Conservation (phyloP, 805 yeast species). For the Yamadazyma insecticola region DNA sequence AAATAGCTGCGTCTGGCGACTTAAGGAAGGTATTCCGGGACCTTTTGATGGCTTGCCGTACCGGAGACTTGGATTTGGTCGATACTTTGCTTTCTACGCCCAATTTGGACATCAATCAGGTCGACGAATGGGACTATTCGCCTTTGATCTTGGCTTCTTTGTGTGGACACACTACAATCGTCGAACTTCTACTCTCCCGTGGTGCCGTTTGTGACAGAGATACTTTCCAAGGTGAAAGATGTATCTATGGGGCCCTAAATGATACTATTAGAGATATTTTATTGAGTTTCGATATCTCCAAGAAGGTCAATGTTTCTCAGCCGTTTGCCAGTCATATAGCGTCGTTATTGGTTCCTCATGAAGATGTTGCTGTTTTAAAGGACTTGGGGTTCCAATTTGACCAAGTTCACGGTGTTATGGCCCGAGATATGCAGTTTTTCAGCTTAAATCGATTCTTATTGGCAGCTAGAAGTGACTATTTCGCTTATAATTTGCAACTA, state of each 20-base stretch:
- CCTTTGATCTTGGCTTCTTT: conserved; percentile 70
- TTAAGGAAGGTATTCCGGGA: conserved; percentile 4
- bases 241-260: conserved; percentile 73
- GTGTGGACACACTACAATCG: conserved; percentile 70
- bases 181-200: conserved; percentile 49
- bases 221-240: conserved; percentile 73
- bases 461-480: conserved; percentile 32
- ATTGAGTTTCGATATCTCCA: conserved; percentile 59
- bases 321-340: conserved; percentile 74
- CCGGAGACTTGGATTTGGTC: conserved; percentile 63
- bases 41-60: conserved; percentile 50
- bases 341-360: conserved; percentile 34
- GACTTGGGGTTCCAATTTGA: conserved; percentile 29
- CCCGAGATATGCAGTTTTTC: conserved; percentile 12
- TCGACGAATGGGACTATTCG: conserved; percentile 71
- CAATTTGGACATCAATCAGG: conserved; percentile 38
- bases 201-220: conserved; percentile 81
- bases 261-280: conserved; percentile 59
- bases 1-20: too few species aligned
- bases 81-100: conserved; percentile 49
- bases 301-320: conserved; percentile 59
- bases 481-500: conserved; percentile 15
- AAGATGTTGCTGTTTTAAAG: too few species aligned
- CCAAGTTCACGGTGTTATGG: conserved; percentile 11
- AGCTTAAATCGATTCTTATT: conserved; percentile 24